phyloP scores from a whole-genome alignment of 106 monocot species.

The Narthecium ossifragum region DNA sequence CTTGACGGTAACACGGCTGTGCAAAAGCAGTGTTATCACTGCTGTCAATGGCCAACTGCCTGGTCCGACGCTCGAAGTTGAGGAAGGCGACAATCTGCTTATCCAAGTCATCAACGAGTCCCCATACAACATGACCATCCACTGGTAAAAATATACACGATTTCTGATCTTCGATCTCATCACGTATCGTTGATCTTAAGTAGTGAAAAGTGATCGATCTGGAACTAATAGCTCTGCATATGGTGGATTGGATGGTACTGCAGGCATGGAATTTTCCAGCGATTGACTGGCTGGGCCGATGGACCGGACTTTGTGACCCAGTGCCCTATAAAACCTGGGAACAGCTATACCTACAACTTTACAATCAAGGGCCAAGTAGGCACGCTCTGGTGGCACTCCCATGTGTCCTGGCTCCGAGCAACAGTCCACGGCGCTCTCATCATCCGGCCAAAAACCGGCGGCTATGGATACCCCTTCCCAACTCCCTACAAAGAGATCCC shows the following conservation, averaged over 20 bases:
- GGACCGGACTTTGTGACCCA: constrained; percentile 27
- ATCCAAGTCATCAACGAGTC: constrained; percentile 58
- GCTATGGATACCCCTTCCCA: constrained; percentile 18
- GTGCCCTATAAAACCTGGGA: constrained; percentile 28
- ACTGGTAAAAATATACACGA: too few relatives aligned
- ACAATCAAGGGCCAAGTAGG: constrained; percentile 24
- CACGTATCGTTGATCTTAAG: too few relatives aligned
- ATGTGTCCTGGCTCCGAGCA: constrained; percentile 24
- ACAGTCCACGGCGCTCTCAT: constrained; percentile 34
- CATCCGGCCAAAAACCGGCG: constrained; percentile 15
- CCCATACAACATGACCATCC: constrained; percentile 47
- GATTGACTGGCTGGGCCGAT: constrained; percentile 23
- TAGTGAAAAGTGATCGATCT: background rate
- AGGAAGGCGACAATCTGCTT: constrained; percentile 41
- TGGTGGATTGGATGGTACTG: background rate
- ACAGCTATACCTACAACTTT: constrained; percentile 28
- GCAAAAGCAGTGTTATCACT: constrained; percentile 20
- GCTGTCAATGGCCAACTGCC: constrained; percentile 45
- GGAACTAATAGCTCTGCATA: background rate
- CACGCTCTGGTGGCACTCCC: constrained; percentile 43
- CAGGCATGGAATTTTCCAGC: constrained; percentile 32
- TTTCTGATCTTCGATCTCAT: too few relatives aligned
- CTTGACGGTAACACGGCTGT: constrained; percentile 9
- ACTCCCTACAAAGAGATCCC: constrained; percentile 21
- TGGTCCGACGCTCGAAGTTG: constrained; percentile 38